phyloP scores from a whole-genome alignment of 768 basidiomycete species.

The Boletus sp. region DNA sequence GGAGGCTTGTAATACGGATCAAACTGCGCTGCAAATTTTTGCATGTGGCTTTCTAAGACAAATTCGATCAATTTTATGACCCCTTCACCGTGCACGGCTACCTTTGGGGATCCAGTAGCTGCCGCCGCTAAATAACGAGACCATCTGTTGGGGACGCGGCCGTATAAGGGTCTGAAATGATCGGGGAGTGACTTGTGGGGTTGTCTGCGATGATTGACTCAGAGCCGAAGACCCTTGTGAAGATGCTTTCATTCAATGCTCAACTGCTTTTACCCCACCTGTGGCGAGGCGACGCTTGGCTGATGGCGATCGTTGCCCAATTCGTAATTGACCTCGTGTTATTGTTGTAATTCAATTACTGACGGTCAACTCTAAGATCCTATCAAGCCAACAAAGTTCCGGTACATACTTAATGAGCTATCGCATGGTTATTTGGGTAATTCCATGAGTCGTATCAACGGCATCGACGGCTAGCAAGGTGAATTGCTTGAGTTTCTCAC shows the following conservation, averaged over 20 bases:
- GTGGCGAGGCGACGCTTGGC: conserved; percentile 17
- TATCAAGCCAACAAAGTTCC: conserved; percentile 12
- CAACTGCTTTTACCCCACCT: conserved; percentile 10
- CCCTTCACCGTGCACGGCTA: conserved; percentile 15
- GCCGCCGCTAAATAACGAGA: conserved; percentile 1
- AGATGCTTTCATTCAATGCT: not conserved
- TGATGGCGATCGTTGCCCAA: conserved; percentile 18
- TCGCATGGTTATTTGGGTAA: conserved; percentile 3
- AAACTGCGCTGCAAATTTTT: conserved; percentile 10
- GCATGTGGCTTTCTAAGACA: conserved; percentile 5
- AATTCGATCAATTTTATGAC: conserved; percentile 6
- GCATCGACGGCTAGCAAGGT: conserved; percentile 12
- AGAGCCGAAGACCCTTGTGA: conserved; percentile 18
- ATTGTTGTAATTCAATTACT: conserved; percentile 9
- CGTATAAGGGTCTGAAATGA: conserved; percentile 8
- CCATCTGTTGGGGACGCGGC: not conserved
- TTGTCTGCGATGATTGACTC: not conserved
- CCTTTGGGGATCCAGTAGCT: conserved; percentile 6
- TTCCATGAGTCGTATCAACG: conserved; percentile 5
- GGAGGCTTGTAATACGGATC: conserved; percentile 9
- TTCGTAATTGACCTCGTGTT: conserved; percentile 23
- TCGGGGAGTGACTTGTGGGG: conserved; percentile 12
- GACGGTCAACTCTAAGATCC: conserved; percentile 13
- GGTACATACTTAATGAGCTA: not conserved
- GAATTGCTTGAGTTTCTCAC: conserved; percentile 10